Base-by-base conservation (phyloP, 495 filamentous ascomycete species). In the Corynascus novoguineensis region DNA sequence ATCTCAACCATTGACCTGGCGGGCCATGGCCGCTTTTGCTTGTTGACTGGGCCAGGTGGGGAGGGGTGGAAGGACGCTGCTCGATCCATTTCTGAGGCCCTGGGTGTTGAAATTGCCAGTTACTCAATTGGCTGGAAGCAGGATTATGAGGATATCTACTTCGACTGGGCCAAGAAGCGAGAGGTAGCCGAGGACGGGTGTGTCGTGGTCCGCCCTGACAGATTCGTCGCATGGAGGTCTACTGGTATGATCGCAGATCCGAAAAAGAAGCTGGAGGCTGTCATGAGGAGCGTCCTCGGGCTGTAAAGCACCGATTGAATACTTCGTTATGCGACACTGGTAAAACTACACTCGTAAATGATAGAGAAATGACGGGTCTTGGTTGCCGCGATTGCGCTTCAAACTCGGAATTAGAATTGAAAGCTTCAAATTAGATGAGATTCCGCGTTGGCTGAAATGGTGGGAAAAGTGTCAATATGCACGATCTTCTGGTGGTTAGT, bases 211-310 rank as follows among this genome's bases (percentile, higher is more conserved):
- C 54, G 75, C 9, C 75, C 75, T 8, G 75, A 78, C 60, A 62
- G 68, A 21, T 75, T 74, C 50, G 69, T 78, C 8, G 71, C 70
- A 2, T 78, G 75, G 75, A 50, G 75, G 53, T 65, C 59, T 5
- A 57, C 64, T 32, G 42, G 47, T 37, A 65, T 66, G 63, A 50
- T 64, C 50, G 56, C 22, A 21, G 58, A 62, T 15, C 53, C 62
- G 15, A 32, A 40, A 31, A 46, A 31, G 19, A 60, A 52, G 48
- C 50, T 69, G 58, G 74, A 44, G 64, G 34, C 41, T 29, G 64
- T 68, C 21, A 62, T 68, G 62, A 60, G 29, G 51, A 51, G 14
- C 2, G 41, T 69, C 10, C 56, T 68, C 57, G 51, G 27, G 2
- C 11, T 42, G 27, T 54, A 29, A 45, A 19, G 14, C 14, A 0